Base-by-base conservation (phyloP, 148 eudicot genomes). In the Rheum nobile region DNA sequence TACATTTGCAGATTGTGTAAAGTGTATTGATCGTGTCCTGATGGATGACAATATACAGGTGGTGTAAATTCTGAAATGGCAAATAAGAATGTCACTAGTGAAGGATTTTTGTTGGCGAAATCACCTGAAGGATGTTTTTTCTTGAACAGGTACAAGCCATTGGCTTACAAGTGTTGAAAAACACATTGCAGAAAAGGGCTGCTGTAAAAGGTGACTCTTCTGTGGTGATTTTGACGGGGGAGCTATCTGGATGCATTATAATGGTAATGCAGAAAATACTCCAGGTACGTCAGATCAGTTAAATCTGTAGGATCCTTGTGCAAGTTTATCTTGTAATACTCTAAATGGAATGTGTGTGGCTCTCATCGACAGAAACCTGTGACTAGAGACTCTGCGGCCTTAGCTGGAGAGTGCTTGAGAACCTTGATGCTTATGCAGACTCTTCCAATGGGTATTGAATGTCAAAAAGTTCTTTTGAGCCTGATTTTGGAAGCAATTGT, bases 341-440 rank as follows among this genome's bases (percentile, higher is more conserved):
- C 72, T 79, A 67, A 78, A 14, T 43, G 42, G 44, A 39, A 65
- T 28, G 13, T 70, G 52, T 43, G 6, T 75, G 84, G 61, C 71
- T 80, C 31, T 76, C 81, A 37, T 75, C 77, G 34, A 34, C 88
- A 95, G 97, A 84, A 83, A 80, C 84, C 91, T 52, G 79, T 87
- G 75, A 85, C 83, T 31, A 79, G 80, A 84, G 99, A 88, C 81
- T 87, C 91, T 76, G 84, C 88, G 71, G 79, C 89, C 72, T 78
- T 95, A 80, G 87, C 81, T 74, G 90, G 89, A 70, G 99, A 95
- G 81, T 92, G 96, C 78, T 80, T 95, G 84, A 91, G 82, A 85
- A 86, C 88, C 79, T 78, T 95, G 76, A 84, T 89, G 86, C 95
- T 92, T 78, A 85, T 92, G 82, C 97, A 95, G 67, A 84, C 96